Evolutionary conservation across 2,329 filamentous ascomycete genomes (phyloP), one percentile per base, ranked within the genome.

Genomic region (Parafenestella ontariensis): DNA sequence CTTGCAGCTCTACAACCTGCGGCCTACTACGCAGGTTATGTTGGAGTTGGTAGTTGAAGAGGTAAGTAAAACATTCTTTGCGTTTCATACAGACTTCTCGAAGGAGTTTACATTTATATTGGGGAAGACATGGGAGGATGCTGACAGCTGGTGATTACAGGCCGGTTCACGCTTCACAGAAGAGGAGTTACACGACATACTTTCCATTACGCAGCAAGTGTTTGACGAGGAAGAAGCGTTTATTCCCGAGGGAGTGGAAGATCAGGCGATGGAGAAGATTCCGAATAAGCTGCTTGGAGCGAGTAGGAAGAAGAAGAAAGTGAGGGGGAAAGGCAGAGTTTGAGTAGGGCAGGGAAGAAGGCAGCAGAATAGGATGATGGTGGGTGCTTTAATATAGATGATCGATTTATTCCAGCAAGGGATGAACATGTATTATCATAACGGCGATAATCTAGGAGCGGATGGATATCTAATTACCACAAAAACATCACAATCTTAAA

Each of bases 21-120:
- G 70, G 1, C 73, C 74, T 0, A 63, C 47, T 5, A 70, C 65
- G 6, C 59, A 68, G 28, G 64, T 73, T 17, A 69, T 68, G 62
- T 52, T 77, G 1, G 70, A 75, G 21, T 26, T 74, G 20, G 61
- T 77, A 8, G 62, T 76, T 26, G 73, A 77, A 46, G 74, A 77
- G 59, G 71, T 73, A 58, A 5, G 64, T 56, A 7, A 21, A 21
- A n/a, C n/a, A n/a, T n/a, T n/a, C n/a, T n/a, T n/a, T n/a, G n/a
- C n/a, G n/a, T n/a, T n/a, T n/a, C n/a, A n/a, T n/a, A n/a, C n/a
- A n/a, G n/a, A n/a, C n/a, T n/a, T n/a, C n/a, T n/a, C n/a, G n/a
- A n/a, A n/a, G n/a, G n/a, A n/a, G n/a, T n/a, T n/a, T n/a, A n/a
- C n/a, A n/a, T n/a, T n/a, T n/a, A n/a, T n/a, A n/a, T n/a, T n/a